Percentiles rank a stretch among this genome's conserved stretches.
These are phyloP conservation scores for Sphagnum contortum DNA, from an alignment of 225 moss, liverwort and hornwort genomes.

Conservation along the genomic window DNA sequence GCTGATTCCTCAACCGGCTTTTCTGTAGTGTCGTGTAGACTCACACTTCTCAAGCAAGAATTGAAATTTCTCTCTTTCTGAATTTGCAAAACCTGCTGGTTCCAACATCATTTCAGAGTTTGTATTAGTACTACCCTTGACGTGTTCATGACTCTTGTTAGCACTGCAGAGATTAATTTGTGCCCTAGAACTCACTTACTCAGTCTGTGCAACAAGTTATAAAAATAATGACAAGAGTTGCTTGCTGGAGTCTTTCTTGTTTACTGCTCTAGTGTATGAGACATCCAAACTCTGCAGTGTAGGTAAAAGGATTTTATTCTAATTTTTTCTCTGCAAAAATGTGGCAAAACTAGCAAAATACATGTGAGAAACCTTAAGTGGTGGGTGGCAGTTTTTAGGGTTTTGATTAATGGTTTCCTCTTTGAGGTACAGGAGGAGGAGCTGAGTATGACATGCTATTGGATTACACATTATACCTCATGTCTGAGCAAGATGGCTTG, in stretches of 20 bases:
- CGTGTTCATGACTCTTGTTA: not conserved
- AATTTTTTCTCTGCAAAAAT: not conserved
- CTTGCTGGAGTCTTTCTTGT: not conserved
- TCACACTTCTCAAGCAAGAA: no score
- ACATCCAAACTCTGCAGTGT: not conserved
- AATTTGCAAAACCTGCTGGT: not conserved
- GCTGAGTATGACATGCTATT: slow-evolving; percentile 33
- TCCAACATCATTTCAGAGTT: not conserved
- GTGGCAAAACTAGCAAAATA: not conserved
- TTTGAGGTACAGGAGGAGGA: slow-evolving; percentile 15
- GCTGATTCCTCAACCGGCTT: no score
- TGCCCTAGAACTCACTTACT: no score
- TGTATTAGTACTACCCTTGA: not conserved
- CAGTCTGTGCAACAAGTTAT: no score
- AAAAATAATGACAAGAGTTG: not conserved
- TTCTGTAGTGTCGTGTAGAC: no score
- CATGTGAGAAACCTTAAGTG: no score
- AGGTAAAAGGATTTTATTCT: not conserved
- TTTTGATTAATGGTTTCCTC: not conserved
- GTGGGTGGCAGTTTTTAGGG: no score
- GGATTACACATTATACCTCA: slow-evolving; percentile 33
- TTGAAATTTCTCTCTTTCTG: no score
- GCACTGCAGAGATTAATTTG: not conserved
- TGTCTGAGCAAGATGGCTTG: slow-evolving; percentile 10
- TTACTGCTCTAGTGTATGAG: not conserved